These are phyloP conservation scores for Monosporascus sp. DNA, from an alignment of 2,329 filamentous ascomycete species.

Conservation along the genomic window DNA sequence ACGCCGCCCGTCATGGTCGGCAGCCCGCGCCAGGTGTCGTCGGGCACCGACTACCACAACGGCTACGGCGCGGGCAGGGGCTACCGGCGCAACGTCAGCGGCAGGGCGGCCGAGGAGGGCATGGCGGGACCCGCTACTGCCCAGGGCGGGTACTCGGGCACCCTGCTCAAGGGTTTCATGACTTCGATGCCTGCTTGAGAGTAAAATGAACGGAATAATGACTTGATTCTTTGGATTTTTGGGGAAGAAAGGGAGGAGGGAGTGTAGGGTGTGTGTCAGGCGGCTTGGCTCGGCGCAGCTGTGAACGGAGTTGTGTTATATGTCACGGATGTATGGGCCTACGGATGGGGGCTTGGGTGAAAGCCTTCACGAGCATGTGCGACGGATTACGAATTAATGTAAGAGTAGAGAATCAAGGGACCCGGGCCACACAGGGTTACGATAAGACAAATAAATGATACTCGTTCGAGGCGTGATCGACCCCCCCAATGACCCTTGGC, in stretches of 20 bases:
- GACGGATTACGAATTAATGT: neutral
- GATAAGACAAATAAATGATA: neutral
- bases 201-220: no score
- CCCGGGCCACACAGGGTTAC: neutral
- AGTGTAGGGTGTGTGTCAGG: neutral
- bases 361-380: neutral
- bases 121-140: constrained; percentile 31
- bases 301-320: no score
- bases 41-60: constrained; percentile 51
- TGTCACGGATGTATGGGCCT: neutral
- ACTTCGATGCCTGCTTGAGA: neutral
- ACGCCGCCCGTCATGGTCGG: constrained; percentile 51
- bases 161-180: neutral
- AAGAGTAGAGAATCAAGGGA: neutral
- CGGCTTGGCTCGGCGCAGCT: no score
- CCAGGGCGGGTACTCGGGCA: neutral
- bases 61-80: constrained; percentile 18
- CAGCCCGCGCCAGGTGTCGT: constrained; percentile 47
- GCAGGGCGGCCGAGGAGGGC: constrained; percentile 69
- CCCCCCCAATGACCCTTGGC: no score
- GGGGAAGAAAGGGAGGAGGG: neutral
- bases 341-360: neutral
- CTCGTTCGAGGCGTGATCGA: no score
- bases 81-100: constrained; percentile 60
- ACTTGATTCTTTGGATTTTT: no score